Evolutionary conservation across 1,284 basidiomycete species (phyloP).

Genomic region (Puccinia novopanici): DNA sequence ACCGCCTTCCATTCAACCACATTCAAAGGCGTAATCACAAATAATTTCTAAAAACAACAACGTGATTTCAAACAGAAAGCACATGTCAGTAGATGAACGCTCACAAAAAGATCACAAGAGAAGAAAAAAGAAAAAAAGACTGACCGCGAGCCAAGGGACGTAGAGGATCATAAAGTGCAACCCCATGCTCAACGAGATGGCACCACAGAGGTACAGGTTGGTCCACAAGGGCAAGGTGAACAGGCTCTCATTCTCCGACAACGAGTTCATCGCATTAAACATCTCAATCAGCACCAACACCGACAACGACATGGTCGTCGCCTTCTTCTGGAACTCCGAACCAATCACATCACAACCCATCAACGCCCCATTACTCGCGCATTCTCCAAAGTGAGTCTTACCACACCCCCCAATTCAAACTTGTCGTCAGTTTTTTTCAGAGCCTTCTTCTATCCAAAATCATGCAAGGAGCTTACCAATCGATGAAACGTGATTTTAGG

Average conservation of each 20-base stretch:
- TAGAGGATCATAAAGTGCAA: constrained; percentile 93
- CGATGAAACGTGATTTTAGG: constrained; percentile 92
- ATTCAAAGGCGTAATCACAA: constrained; percentile 88
- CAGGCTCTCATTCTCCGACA: constrained; percentile 95
- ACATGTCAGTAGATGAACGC: neutral
- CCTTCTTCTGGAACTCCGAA: constrained; percentile 77
- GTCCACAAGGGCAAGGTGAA: constrained; percentile 85
- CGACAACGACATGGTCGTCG: constrained; percentile 91
- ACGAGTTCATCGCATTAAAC: constrained; percentile 99
- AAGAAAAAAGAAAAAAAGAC: constrained; percentile 55
- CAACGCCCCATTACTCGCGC: constrained; percentile 64
- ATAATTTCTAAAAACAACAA: constrained; percentile 67
- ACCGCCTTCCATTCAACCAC: constrained; percentile 95
- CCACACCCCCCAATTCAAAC: constrained; percentile 37
- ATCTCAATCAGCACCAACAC: constrained; percentile 94
- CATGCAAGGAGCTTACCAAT: constrained; percentile 65
- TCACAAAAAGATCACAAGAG: constrained; percentile 3
- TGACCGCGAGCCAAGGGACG: constrained; percentile 85
- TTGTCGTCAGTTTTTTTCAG: neutral
- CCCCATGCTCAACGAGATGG: constrained; percentile 83
- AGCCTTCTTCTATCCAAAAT: neutral
- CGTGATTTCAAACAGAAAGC: constrained; percentile 48
- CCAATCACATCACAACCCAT: constrained; percentile 92
- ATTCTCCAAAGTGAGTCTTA: constrained; percentile 92
- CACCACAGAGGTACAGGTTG: constrained; percentile 85